Percentiles rank a stretch among this genome's conserved stretches.
phyloP scores from a whole-genome alignment of 2,329 filamentous ascomycete species.

The Pseudocercospora ulei region DNA sequence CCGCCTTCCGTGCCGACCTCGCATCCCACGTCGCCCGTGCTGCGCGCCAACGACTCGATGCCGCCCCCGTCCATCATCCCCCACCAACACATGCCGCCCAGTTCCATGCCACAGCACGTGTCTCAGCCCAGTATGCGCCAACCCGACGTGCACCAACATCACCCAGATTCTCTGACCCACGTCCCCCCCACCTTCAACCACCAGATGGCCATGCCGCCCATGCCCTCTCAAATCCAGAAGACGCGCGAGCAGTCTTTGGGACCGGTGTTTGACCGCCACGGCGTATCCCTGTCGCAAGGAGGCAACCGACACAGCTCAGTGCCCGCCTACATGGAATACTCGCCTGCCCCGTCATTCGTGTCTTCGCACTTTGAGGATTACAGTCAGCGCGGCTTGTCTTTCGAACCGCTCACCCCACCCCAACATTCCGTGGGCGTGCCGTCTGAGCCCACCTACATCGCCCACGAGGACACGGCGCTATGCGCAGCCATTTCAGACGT shows the following conservation, averaged over 20 bases:
- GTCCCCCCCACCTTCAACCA: slow-evolving; percentile 61
- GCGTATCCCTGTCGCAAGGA: slow-evolving; percentile 68
- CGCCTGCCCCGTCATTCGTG: slow-evolving; percentile 90
- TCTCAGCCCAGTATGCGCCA: slow-evolving; percentile 32
- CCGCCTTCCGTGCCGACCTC: slow-evolving; percentile 48
- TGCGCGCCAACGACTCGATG: slow-evolving; percentile 89
- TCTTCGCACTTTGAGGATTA: slow-evolving; percentile 99
- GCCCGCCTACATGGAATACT: slow-evolving; percentile 97
- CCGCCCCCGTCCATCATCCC: slow-evolving; percentile 78
- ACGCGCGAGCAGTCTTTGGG: slow-evolving; percentile 70
- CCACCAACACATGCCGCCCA: slow-evolving; percentile 25
- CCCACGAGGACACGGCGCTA: slow-evolving; percentile 91
- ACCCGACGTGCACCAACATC: slow-evolving; percentile 47
- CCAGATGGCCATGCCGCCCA: slow-evolving; percentile 62
- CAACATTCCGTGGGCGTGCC: slow-evolving; percentile 79
- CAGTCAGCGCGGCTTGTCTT: slow-evolving; percentile 89
- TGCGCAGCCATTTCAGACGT: slow-evolving; percentile 93
- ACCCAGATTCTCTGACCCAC: slow-evolving; percentile 45
- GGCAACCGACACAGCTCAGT: slow-evolving; percentile 97
- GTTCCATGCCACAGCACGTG: slow-evolving; percentile 28
- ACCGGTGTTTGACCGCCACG: slow-evolving; percentile 76
- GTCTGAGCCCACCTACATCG: slow-evolving; percentile 89
- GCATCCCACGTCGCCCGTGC: slow-evolving; percentile 77
- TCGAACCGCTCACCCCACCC: slow-evolving; percentile 91
- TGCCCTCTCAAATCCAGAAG: slow-evolving; percentile 68